Conservation (phyloP, 768 basidiomycete species). For the Xerocomellus chrysenteron region DNA sequence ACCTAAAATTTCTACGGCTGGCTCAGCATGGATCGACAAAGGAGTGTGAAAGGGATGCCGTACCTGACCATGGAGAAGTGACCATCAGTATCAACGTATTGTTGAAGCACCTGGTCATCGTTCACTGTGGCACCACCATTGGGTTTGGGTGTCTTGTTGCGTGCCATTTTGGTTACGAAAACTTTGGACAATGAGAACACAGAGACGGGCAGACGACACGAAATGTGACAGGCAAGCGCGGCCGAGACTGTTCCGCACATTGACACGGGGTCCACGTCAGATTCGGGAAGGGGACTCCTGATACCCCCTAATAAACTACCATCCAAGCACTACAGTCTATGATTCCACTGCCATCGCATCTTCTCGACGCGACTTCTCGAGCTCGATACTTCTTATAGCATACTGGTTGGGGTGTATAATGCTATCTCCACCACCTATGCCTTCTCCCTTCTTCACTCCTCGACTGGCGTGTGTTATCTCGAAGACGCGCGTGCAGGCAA, state of each 20-base stretch:
- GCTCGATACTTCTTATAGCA: slow-evolving; percentile 68
- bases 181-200: background rate
- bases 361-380: slow-evolving; percentile 47
- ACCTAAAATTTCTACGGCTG: slow-evolving; percentile 81
- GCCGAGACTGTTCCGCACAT: background rate
- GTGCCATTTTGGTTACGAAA: slow-evolving; percentile 19
- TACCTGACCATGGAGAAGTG: slow-evolving; percentile 98
- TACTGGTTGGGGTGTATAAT: slow-evolving; percentile 96
- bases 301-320: slow-evolving; percentile 14
- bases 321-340: background rate
- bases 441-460: slow-evolving; percentile 87
- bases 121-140: slow-evolving; percentile 18
- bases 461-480: slow-evolving; percentile 80
- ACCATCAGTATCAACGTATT: slow-evolving; percentile 86
- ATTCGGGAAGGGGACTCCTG: slow-evolving; percentile 13
- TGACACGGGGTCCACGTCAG: slow-evolving; percentile 15
- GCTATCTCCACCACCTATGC: slow-evolving; percentile 79
- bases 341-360: slow-evolving; percentile 45
- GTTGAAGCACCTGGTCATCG: slow-evolving; percentile 53
- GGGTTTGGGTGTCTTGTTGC: slow-evolving; percentile 29
- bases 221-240: slow-evolving; percentile 16
- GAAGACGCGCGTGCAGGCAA: slow-evolving; percentile 96
- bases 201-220: slow-evolving; percentile 30
- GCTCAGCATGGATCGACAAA: slow-evolving; percentile 19
- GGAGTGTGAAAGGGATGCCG: slow-evolving; percentile 5